A percentile compares a stretch with the other conserved stretches of the same genome.
These are phyloP conservation scores for Tricholoma sp. DNA, from an alignment of 768 basidiomycete genomes.

Conservation along the genomic window DNA sequence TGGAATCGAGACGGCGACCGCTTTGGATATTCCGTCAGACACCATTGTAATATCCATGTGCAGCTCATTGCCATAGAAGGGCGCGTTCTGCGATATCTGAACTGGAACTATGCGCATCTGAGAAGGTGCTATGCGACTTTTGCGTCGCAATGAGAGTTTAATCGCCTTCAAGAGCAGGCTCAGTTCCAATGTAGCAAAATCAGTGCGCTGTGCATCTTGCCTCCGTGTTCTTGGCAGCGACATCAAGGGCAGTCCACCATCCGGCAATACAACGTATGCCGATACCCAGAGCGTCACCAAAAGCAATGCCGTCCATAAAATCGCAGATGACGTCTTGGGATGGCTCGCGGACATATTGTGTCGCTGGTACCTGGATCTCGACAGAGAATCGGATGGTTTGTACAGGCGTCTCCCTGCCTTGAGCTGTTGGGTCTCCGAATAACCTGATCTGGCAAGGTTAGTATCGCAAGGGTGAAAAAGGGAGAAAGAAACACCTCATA, in stretches of 20 bases:
- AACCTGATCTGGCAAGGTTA: conserved; percentile 60
- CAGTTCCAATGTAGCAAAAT: background rate
- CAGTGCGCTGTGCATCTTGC: conserved; percentile 4
- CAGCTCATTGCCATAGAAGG: conserved; percentile 28
- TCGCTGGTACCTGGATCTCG: conserved; percentile 28
- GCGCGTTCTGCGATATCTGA: conserved; percentile 34
- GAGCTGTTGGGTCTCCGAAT: conserved; percentile 66
- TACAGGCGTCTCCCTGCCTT: conserved; percentile 40
- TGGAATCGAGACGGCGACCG: conserved; percentile 35
- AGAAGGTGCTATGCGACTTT: conserved; percentile 46
- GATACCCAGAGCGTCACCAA: conserved; percentile 67
- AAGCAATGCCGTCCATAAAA: conserved; percentile 70
- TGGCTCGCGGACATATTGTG: conserved; percentile 34
- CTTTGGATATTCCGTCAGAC: conserved; percentile 17
- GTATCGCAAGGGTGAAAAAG: too few relatives aligned
- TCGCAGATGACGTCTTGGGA: conserved; percentile 58
- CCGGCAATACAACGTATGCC: conserved; percentile 48
- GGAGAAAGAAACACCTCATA: conserved; percentile 55
- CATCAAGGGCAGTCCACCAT: conserved; percentile 49
- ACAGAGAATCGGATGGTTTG: conserved; percentile 52
- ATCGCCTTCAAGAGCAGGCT: conserved; percentile 20
- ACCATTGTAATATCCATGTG: conserved; percentile 35
- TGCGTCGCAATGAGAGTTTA: conserved; percentile 20
- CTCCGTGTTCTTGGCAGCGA: conserved; percentile 12
- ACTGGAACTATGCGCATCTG: conserved; percentile 62